Base-by-base conservation (phyloP, 768 basidiomycete species). In the Leccinum subtestaceum region DNA sequence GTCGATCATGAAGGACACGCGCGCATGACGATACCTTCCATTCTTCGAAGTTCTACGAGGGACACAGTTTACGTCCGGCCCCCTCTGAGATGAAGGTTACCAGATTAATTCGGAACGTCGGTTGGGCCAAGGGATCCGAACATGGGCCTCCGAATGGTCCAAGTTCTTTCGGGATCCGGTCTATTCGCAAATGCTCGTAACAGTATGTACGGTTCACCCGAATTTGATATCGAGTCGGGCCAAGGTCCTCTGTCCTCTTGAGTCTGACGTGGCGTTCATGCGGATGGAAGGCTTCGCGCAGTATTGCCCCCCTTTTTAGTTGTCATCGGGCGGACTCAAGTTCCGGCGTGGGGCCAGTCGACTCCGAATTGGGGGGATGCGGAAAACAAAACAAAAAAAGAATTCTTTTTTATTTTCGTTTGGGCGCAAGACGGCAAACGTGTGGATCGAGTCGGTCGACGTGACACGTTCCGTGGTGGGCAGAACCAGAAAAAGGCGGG, bases 1-100 rank as follows among this genome's bases (percentile, higher is more conserved):
- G 60, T 65, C 67, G 68, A 65, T 67, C 68, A 67, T 70, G 68
- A 68, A 64, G 25, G 52, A 31, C 53, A 51, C 6, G 57, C 56
- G 25, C 27, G 25, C 55, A 10, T 51, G 60, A 58, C 55, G 13
- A 34, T 17, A 47, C 27, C 27, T 63, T 68, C 63, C 67, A 68
- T 70, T 69, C n/a, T 58, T 40, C 38, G 31, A 13, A 32, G 19
- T 32, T 61, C 55, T 50, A 55, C 40, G 25, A 38, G 50, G 56
- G 31, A 34, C 27, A 27, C 5, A 13, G 55, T 29, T 61, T 55
- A 47, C 36, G 52, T 57, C 40, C 36, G 7, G 1, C 29, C 27
- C 27, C 21, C 15, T 27, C 23, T 36, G 34, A 36, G 34, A 45
- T n/a, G 9, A 45, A 9, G 11, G 7, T 0, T 32, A 17, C 13